Base-by-base conservation (phyloP, 2,329 filamentous ascomycete genomes). In the Verticillium alfalfae region DNA sequence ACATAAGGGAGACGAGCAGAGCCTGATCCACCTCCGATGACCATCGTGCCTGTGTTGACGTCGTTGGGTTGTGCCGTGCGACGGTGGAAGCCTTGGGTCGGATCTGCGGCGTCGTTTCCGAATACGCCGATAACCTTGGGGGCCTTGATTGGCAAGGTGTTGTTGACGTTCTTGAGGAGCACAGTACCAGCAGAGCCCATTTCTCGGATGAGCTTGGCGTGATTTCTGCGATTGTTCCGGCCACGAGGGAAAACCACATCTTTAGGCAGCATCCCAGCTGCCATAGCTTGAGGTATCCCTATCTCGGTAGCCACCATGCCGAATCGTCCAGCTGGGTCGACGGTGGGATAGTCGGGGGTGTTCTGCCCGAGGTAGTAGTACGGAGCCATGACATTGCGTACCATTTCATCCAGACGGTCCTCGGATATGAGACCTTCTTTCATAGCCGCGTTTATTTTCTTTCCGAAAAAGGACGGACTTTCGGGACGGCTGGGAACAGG, bases 321-420 rank as follows among this genome's bases (percentile, higher is more conserved):
- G 18, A 18, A 54, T 26, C 80, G 79, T 22, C 70, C 72, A 61
- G 78, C 76, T 9, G 36, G 36, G 36, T 37, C 36, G 36, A 76
- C 67, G 1, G 70, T 66, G 6, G 36, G 36, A 37, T 10, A 37
- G 63, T 13, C 36, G 13, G 36, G 36, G 71, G 4, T 78, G 54
- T 92, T 90, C 71, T 97, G 90, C 1, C 91, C 90, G 58, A 95
- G 79, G 72, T 95, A 90, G 70, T 96, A 97, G 92, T 93, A 97
- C 0, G 93, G 83, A 0, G 93, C 93, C 1, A 97, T 90, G 62
- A 97, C 85, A 10, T 94, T 86, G 1, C 92, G 91, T 0, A 87
- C 90, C 91, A 96, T 96, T 70, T 97, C 93, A 68, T 97, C 91
- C 31, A 98, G 75, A 18, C 36, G 36, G 36, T 9, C 7, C 36